Evolutionary conservation across 2,329 filamentous ascomycete genomes (phyloP).

Genomic region (Xylaria sp.): DNA sequence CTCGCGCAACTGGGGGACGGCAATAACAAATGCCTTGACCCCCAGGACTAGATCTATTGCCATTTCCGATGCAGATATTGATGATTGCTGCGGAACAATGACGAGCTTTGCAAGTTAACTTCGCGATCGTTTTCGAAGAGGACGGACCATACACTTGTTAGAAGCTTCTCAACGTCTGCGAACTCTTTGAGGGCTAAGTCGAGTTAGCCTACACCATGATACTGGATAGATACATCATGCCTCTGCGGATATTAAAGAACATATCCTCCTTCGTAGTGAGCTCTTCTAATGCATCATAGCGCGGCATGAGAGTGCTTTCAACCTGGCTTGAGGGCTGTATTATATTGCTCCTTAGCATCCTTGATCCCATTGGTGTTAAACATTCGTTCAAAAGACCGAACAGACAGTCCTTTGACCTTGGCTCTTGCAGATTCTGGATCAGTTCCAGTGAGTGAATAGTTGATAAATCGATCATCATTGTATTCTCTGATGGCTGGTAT

Average conservation of each 20-base stretch:
- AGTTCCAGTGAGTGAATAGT: constrained; percentile 89
- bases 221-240: constrained; percentile 52
- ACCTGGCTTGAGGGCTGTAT: constrained; percentile 84
- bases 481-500: constrained; percentile 88
- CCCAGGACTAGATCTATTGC: constrained; percentile 87
- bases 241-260: constrained; percentile 79
- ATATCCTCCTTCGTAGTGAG: constrained; percentile 84
- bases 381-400: constrained; percentile 89
- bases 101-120: constrained; percentile 68
- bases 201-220: constrained; percentile 35
- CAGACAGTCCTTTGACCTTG: constrained; percentile 82
- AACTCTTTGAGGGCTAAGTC: constrained; percentile 74
- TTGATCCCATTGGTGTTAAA: constrained; percentile 85
- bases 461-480: constrained; percentile 94
- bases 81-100: constrained; percentile 73
- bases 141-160: constrained; percentile 70
- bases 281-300: constrained; percentile 87
- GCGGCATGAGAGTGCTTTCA: constrained; percentile 70
- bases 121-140: constrained; percentile 9
- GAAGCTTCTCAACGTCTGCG: constrained; percentile 79
- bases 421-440: constrained; percentile 83
- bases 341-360: constrained; percentile 85
- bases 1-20: constrained; percentile 73
- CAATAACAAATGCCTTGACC: constrained; percentile 81
- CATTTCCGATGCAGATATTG: constrained; percentile 77